phyloP scores from a whole-genome alignment of 805 yeast genomes.

The Brettanomyces bruxellensis region DNA sequence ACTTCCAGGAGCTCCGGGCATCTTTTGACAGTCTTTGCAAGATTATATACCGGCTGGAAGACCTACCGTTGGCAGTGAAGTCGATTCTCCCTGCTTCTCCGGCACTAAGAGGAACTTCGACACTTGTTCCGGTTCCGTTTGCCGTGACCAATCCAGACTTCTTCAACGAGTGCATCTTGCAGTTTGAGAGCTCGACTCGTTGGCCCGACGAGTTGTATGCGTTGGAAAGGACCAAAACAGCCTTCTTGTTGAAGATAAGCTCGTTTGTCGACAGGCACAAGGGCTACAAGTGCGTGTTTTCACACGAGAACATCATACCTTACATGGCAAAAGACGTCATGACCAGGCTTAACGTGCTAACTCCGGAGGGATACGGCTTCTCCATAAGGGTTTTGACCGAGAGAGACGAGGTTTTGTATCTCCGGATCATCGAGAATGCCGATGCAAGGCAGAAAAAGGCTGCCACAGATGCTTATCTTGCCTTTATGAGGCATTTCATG shows the following conservation, averaged over 20 bases:
- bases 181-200: constrained; percentile 79
- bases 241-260: constrained; percentile 65
- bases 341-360: constrained; percentile 51
- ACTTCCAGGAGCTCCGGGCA: constrained; percentile 33
- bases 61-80: constrained; percentile 64
- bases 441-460: constrained; percentile 50
- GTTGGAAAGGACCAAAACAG: constrained; percentile 82
- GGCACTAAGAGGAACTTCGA: constrained; percentile 65
- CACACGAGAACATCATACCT: constrained; percentile 61
- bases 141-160: constrained; percentile 68
- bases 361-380: constrained; percentile 90
- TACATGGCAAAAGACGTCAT: constrained; percentile 42
- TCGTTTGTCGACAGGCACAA: constrained; percentile 36
- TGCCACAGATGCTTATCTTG: constrained; percentile 52
- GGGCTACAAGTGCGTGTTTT: constrained; percentile 48
- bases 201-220: constrained; percentile 95
- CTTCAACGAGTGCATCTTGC: constrained; percentile 71
- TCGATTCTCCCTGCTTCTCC: constrained; percentile 69
- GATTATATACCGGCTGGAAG: constrained; percentile 32
- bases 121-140: constrained; percentile 75
- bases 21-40: constrained; percentile 47
- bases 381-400: constrained; percentile 69
- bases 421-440: constrained; percentile 61
- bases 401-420: constrained; percentile 67
- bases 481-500: constrained; percentile 55